Base-by-base conservation (phyloP, 805 yeast species). In the Wickerhamiella kurtzmanii region DNA sequence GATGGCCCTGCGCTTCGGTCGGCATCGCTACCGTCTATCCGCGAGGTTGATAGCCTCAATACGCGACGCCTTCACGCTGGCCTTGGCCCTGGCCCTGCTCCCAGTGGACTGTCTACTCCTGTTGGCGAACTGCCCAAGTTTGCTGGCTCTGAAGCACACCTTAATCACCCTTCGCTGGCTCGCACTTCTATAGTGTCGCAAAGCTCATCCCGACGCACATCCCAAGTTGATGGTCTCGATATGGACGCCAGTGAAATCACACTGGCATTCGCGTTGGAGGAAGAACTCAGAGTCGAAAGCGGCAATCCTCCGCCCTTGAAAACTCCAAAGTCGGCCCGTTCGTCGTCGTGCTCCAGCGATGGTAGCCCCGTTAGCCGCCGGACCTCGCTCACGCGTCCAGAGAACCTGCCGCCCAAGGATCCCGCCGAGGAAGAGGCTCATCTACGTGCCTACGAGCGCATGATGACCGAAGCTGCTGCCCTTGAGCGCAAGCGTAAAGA, bases 341-440 rank as follows among this genome's bases (percentile, higher is more conserved):
- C 20, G 9, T 21, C 50, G 40, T 2, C 21, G 11, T 41, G 47
- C 22, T 16, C 37, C n/a, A 20, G 46, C 36, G 35, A 36, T 16
- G 46, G 47, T 19, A 48, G 43, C 15, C 37, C 36, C 11, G 50
- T 47, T 15, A 45, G 51, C 16, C 48, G 55, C 2, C 46, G 63
- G 46, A 51, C 69, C 13, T 61, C 80, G 0, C 65, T 67, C 20
- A 79, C 87, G 0, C 64, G 89, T 46, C 87, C 83, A 21, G 62
- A 71, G 1, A 73, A 76, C 66, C 62, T 81, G 36, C 88, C 89
- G 0, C 84, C 86, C 40, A 81, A 81, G 58, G 62, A 73, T 21
- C 58, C 61, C 16, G 60, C 63, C 17, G 87, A 81, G 54, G 71
- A 73, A 16, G 46, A 60, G 22, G 74, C 70, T 49, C 88, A 81